Conservation (phyloP, 306 rosid species). For the Cyclanthera cordifolia region DNA sequence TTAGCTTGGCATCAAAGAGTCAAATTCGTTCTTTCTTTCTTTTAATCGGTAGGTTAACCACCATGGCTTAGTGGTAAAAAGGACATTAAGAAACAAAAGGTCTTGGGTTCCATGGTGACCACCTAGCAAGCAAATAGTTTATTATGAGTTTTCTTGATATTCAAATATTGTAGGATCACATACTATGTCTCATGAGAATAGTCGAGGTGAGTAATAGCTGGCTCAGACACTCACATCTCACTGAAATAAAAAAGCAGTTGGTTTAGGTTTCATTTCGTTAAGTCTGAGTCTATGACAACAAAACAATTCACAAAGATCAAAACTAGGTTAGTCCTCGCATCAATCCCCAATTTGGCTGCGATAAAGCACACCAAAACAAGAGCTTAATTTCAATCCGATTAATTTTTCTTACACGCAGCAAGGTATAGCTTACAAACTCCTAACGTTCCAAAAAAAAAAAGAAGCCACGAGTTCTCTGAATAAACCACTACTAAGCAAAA, state of each 20-base stretch:
- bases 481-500: neutral
- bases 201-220: too few relatives aligned
- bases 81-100: too few relatives aligned
- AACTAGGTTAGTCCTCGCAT: neutral
- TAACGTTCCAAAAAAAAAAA: neutral
- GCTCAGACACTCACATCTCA: too few relatives aligned
- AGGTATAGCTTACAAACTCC: neutral
- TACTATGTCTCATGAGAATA: too few relatives aligned
- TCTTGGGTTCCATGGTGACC: too few relatives aligned
- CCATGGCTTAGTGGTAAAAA: too few relatives aligned
- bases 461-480: neutral
- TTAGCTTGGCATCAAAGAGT: neutral
- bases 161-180: too few relatives aligned
- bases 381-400: neutral
- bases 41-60: neutral
- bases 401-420: neutral
- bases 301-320: neutral
- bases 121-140: too few relatives aligned
- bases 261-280: neutral
- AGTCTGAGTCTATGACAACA: neutral
- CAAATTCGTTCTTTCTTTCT: neutral
- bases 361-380: neutral
- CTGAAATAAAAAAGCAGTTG: too few relatives aligned
- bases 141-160: too few relatives aligned
- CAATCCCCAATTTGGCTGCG: neutral